Percentiles rank a stretch among this genome's conserved stretches.
These are phyloP conservation scores for Prunus fruticosa DNA, from an alignment of 306 rosid species.

Conservation along the genomic window DNA sequence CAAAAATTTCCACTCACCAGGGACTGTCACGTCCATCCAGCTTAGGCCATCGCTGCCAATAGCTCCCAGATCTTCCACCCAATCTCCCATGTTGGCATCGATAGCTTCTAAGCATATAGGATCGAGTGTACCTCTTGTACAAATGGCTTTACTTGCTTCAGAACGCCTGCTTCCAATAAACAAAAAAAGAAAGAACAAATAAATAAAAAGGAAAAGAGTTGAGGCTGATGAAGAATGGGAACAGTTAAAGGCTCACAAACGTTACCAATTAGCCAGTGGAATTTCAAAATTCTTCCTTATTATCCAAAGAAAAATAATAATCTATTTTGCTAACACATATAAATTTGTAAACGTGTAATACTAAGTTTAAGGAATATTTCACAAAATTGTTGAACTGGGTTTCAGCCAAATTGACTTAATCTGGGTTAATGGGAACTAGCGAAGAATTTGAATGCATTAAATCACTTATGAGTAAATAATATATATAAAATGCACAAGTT, in stretches of 20 bases:
- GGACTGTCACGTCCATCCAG: slow-evolving; percentile 25
- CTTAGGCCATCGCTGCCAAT: slow-evolving; percentile 21
- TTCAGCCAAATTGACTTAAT: not conserved
- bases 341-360: not conserved
- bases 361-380: not conserved
- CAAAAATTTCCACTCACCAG: slow-evolving; percentile 9
- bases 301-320: not conserved
- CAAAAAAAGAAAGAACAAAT: not conserved
- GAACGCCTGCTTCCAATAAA: slow-evolving; percentile 16
- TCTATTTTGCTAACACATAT: not conserved
- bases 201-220: not conserved
- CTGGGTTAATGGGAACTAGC: not conserved
- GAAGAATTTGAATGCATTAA: not conserved
- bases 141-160: slow-evolving; percentile 21
- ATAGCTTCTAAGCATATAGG: slow-evolving; percentile 27
- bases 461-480: not conserved
- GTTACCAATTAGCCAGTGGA: not conserved
- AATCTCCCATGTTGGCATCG: slow-evolving; percentile 28
- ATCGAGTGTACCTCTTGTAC: slow-evolving; percentile 24
- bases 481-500: not conserved
- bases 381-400: not conserved
- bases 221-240: not conserved
- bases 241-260: not conserved
- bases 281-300: not conserved
- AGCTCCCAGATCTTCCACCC: slow-evolving; percentile 33